Percentiles rank a stretch among this genome's conserved stretches.
Evolutionary conservation across 176 grass and related monocot genomes (phyloP).

Genomic region (Rhynchospora tenuis): DNA sequence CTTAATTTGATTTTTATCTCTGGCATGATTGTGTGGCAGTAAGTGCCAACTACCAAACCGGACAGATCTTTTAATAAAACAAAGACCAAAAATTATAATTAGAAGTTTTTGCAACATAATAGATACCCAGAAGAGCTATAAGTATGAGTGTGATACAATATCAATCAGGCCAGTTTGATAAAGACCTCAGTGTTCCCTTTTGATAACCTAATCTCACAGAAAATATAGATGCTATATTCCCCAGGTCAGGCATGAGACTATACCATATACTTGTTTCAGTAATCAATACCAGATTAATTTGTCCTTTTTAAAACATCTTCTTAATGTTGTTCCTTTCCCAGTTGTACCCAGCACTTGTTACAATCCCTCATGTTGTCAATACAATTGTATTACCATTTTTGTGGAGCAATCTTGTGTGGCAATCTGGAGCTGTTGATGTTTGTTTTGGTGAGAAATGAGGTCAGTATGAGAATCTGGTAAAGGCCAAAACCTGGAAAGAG

Average conservation of each 20-base stretch:
- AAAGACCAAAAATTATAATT: not conserved
- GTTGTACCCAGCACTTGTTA: not conserved
- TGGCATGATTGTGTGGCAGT: not conserved
- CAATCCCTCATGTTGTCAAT: not conserved
- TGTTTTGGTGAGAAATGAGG: constrained; percentile 47
- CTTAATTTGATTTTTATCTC: not conserved
- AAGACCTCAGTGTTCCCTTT: not conserved
- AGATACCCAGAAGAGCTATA: not conserved
- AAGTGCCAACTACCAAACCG: not conserved
- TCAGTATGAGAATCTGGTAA: constrained; percentile 49
- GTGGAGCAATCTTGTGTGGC: constrained; percentile 55
- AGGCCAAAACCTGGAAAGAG: constrained; percentile 54
- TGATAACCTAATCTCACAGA: not conserved
- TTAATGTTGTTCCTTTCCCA: not conserved
- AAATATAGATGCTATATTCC: not conserved
- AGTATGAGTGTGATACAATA: too few species aligned
- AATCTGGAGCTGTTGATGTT: constrained; percentile 61
- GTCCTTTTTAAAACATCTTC: not conserved
- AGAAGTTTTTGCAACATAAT: not conserved
- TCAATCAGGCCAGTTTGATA: not conserved
- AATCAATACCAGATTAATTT: not conserved
- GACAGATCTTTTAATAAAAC: not conserved
- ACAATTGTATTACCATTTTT: constrained; percentile 44
- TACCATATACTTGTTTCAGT: not conserved
- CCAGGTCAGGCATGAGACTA: not conserved